Evolutionary conservation across 768 basidiomycete species (phyloP).

Genomic region (Rhizopogon sp.): DNA sequence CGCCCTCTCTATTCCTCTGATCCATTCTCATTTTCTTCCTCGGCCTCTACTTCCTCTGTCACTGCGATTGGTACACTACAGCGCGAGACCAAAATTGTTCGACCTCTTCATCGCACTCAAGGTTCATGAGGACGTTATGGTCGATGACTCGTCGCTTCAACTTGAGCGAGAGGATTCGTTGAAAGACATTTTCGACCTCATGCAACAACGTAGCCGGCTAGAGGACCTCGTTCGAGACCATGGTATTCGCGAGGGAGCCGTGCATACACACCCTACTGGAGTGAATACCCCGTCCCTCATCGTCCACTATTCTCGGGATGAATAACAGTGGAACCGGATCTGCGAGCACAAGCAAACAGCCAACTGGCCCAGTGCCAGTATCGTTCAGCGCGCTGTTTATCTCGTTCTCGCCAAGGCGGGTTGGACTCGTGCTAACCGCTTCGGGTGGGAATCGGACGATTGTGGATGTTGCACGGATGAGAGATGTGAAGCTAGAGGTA

Average conservation of each 20-base stretch:
- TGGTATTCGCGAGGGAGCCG: slow-evolving; percentile 36
- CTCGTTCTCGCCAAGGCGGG: slow-evolving; percentile 35
- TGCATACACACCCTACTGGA: slow-evolving; percentile 11
- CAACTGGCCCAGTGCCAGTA: slow-evolving; percentile 11
- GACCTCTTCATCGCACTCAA: slow-evolving; percentile 80
- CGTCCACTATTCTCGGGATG: not conserved
- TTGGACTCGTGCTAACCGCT: slow-evolving; percentile 30
- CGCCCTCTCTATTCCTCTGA: slow-evolving; percentile 70
- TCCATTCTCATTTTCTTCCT: slow-evolving; percentile 58
- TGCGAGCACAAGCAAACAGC: not conserved
- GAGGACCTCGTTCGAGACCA: slow-evolving; percentile 63
- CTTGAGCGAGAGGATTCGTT: slow-evolving; percentile 72
- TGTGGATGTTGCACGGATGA: slow-evolving; percentile 43
- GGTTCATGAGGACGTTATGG: slow-evolving; percentile 74
- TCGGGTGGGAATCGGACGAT: slow-evolving; percentile 45
- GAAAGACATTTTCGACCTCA: slow-evolving; percentile 74
- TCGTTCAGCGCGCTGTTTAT: slow-evolving; percentile 33
- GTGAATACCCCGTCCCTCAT: slow-evolving; percentile 1
- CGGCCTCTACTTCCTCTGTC: slow-evolving; percentile 14
- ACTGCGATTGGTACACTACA: slow-evolving; percentile 44
- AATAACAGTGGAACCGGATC: slow-evolving; percentile 3
- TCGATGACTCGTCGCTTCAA: slow-evolving; percentile 70
- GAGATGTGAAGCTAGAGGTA: slow-evolving; percentile 53
- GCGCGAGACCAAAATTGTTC: slow-evolving; percentile 69
- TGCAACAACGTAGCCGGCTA: slow-evolving; percentile 67